Evolutionary conservation across 306 rosid genomes (phyloP).

Genomic region (Vicia sativa): DNA sequence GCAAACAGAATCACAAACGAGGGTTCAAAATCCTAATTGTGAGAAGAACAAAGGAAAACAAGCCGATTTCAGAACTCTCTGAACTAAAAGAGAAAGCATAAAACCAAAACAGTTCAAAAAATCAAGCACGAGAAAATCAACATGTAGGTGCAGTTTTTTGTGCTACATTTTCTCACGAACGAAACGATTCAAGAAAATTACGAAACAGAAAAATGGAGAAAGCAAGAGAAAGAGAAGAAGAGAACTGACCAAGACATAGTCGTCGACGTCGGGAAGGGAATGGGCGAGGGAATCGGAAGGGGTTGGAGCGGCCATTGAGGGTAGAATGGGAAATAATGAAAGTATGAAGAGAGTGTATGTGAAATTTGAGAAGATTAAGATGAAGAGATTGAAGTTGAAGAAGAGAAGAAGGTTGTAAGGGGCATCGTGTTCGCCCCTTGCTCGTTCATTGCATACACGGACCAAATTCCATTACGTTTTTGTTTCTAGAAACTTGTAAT

Average conservation of each 20-base stretch:
- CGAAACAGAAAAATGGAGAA: neutral
- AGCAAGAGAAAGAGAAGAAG: neutral
- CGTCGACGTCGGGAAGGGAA: slow-evolving; percentile 66
- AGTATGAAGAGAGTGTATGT: neutral
- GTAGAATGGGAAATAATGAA: neutral
- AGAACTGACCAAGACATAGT: slow-evolving; percentile 65
- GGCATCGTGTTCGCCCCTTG: slow-evolving; percentile 62
- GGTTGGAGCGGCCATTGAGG: slow-evolving; percentile 53
- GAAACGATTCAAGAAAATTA: neutral
- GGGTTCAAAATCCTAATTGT: neutral
- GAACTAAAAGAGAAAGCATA: no score
- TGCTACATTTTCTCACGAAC: slow-evolving; percentile 32
- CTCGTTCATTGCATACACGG: slow-evolving; percentile 69
- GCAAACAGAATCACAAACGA: neutral
- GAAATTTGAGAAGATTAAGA: slow-evolving; percentile 1
- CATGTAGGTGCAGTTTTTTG: neutral
- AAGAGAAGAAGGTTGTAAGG: slow-evolving; percentile 4
- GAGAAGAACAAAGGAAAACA: neutral
- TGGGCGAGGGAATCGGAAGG: slow-evolving; percentile 40
- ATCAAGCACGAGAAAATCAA: slow-evolving; percentile 1
- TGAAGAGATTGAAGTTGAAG: slow-evolving; percentile 2
- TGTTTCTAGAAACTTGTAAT: neutral
- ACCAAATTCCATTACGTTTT: slow-evolving; percentile 54
- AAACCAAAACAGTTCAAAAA: no score
- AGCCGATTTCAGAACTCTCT: neutral